Evolutionary conservation across 2,329 filamentous ascomycete species (phyloP).

Genomic region (Chrysoporthe deuterocubensis): DNA sequence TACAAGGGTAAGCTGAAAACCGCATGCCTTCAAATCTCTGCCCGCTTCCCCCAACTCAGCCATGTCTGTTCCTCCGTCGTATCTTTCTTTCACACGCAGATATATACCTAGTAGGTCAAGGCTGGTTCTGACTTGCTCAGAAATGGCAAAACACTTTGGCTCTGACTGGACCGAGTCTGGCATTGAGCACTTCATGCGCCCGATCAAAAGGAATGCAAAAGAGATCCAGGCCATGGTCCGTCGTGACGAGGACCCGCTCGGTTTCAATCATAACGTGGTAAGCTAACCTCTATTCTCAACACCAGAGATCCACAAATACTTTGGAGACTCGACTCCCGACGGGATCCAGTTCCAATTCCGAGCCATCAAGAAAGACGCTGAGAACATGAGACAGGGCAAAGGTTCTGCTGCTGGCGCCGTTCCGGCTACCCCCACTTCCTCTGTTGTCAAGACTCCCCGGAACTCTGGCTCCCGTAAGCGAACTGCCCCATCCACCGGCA

Average conservation of each 20-base stretch:
- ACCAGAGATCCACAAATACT: constrained; percentile 62
- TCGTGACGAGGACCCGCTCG: constrained; percentile 46
- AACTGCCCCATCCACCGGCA: constrained; percentile 24
- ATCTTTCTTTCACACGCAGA: background rate
- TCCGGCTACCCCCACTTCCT: constrained; percentile 4
- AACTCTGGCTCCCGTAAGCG: constrained; percentile 22
- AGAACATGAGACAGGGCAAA: constrained; percentile 43
- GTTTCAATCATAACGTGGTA: constrained; percentile 39
- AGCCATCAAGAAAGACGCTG: constrained; percentile 56
- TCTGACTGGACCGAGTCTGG: constrained; percentile 53
- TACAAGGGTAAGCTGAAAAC: constrained; percentile 58
- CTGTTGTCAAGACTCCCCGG: constrained; percentile 30
- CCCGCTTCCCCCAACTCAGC: background rate
- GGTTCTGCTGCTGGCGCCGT: background rate
- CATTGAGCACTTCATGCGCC: constrained; percentile 57
- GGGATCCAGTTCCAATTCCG: constrained; percentile 67
- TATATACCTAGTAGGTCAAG: constrained; percentile 1
- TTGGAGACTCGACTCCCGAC: constrained; percentile 60
- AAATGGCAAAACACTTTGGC: constrained; percentile 52
- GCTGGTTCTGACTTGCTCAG: constrained; percentile 40
- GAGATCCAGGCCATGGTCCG: constrained; percentile 43
- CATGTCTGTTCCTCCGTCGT: background rate
- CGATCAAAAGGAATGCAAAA: constrained; percentile 47
- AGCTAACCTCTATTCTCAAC: constrained; percentile 24
- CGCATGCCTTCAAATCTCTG: background rate